Evolutionary conservation across 2,329 filamentous ascomycete species (phyloP), one percentile per base, ranked within the genome.

Genomic region (Simplicillium sp.): DNA sequence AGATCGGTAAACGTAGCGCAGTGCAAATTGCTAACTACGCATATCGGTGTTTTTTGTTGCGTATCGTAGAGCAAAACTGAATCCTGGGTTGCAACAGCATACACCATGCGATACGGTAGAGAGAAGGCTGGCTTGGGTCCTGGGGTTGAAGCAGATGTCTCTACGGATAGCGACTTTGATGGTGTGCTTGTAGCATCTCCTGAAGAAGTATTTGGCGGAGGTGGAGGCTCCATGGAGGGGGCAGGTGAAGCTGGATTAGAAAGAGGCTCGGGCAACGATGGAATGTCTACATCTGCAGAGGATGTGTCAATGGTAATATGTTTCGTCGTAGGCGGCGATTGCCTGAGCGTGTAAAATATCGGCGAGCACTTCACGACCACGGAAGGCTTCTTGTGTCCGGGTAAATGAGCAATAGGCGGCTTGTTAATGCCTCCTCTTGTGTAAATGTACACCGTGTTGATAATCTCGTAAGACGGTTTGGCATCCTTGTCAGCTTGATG

Each of bases 361-460:
- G 92, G 92, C 12, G 90, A 98, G 58, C 92, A 98, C 55, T 87
- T 87, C 44, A 98, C 87, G 2, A 89, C 92, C 11, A 98, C 87
- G 0, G 92, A 97, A 0, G 92, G 92, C 61, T 98, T 98, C 70
- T 96, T 98, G 63, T 97, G 90, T 2, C 92, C 92, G 0, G 92
- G 92, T 7, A 98, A 73, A 62, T 97, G 92, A 7, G 90, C 88
- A 43, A 97, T 84, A 3, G 92, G 92, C 2, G 92, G 88, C 59
- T 94, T 96, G 65, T 96, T 97, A 55, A 98, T 87, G 17, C 92
- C 92, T 25, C 89, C 92, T 52, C 92, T 75, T 0, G 90, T 96
- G 61, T 98, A 98, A 40, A 98, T 92, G 62, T 98, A 98, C 16
- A 98, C 94, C 0, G 92, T 98, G 57, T 98, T 98, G 52, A 85